A percentile compares a stretch with the other conserved stretches of the same genome.
Conservation (phyloP, 1,284 basidiomycete species). For the Ganoderma meredithae region DNA sequence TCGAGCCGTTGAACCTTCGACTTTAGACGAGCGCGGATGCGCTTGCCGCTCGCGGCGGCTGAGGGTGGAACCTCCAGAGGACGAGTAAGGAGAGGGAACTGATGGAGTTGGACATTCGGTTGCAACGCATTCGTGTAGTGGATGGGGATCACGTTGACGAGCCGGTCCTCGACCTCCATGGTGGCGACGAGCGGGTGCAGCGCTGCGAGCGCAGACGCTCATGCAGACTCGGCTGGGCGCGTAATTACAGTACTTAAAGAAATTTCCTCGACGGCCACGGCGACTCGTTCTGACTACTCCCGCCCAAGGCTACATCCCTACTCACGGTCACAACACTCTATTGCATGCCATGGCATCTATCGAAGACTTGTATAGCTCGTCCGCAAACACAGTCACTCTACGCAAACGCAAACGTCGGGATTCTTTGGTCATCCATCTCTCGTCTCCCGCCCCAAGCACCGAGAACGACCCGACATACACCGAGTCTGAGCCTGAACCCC, state of each 20-base stretch:
- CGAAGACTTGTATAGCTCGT: constrained; percentile 20
- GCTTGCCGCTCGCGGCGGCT: constrained; percentile 73
- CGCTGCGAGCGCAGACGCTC: background rate
- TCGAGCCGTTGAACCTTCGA: constrained; percentile 67
- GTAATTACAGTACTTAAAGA: constrained; percentile 3
- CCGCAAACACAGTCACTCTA: constrained; percentile 44
- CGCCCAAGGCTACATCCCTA: background rate
- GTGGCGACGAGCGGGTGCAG: constrained; percentile 10
- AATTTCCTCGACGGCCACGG: constrained; percentile 16
- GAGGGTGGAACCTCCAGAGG: constrained; percentile 79
- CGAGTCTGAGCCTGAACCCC: constrained; percentile 43
- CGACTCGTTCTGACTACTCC: background rate
- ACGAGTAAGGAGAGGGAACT: constrained; percentile 77
- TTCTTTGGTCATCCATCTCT: constrained; percentile 46
- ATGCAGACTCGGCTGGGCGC: constrained; percentile 13
- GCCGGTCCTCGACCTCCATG: constrained; percentile 59
- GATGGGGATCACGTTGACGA: constrained; percentile 73
- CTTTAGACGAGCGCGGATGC: constrained; percentile 76
- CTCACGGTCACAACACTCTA: background rate
- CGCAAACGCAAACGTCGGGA: constrained; percentile 45
- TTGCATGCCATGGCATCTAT: constrained; percentile 13
- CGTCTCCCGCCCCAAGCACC: constrained; percentile 37
- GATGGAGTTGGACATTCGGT: constrained; percentile 76
- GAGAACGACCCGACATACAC: constrained; percentile 39
- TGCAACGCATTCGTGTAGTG: constrained; percentile 68